Conservation (phyloP, 257 asterid genomes). For the Primulina tabacum region DNA sequence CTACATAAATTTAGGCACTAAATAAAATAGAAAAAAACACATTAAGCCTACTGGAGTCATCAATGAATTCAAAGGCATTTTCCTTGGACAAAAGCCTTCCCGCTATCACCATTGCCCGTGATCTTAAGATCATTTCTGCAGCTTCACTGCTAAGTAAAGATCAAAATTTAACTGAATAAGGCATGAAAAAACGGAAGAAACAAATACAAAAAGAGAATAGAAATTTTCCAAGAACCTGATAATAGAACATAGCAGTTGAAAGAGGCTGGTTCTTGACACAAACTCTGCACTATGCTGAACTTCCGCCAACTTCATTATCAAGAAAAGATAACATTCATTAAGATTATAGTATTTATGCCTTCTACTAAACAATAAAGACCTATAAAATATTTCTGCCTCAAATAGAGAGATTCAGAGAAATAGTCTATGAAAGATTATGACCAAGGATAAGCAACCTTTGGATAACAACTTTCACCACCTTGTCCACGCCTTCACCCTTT, state of each 20-base stretch:
- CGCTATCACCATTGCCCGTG: slow-evolving; percentile 86
- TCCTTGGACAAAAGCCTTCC: slow-evolving; percentile 90
- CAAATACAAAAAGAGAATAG: slow-evolving; percentile 2
- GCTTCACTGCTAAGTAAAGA: slow-evolving; percentile 51
- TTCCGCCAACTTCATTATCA: slow-evolving; percentile 70
- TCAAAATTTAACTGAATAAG: slow-evolving; percentile 13
- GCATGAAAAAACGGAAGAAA: slow-evolving; percentile 13
- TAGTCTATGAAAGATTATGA: too few species aligned
- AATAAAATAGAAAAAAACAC: slow-evolving; percentile 10
- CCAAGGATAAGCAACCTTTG: too few species aligned
- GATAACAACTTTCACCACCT: too few species aligned
- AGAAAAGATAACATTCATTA: slow-evolving; percentile 20
- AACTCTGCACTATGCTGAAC: slow-evolving; percentile 75
- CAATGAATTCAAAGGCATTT: slow-evolving; percentile 61
- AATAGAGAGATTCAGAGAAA: too few species aligned
- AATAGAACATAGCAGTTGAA: slow-evolving; percentile 76
- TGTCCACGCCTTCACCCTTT: too few species aligned
- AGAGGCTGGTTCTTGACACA: slow-evolving; percentile 70
- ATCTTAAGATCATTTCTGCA: slow-evolving; percentile 73
- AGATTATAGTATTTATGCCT: slow-evolving; percentile 6
- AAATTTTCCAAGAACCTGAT: slow-evolving; percentile 54
- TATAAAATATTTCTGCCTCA: too few species aligned
- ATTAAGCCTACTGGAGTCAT: slow-evolving; percentile 61
- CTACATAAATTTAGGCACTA: slow-evolving; percentile 8
- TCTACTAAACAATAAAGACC: background rate